Evolutionary conservation across 352 stramenopile genomes (phyloP), one percentile per base, ranked within the genome.

Genomic region (Phytopythium sindhum): DNA sequence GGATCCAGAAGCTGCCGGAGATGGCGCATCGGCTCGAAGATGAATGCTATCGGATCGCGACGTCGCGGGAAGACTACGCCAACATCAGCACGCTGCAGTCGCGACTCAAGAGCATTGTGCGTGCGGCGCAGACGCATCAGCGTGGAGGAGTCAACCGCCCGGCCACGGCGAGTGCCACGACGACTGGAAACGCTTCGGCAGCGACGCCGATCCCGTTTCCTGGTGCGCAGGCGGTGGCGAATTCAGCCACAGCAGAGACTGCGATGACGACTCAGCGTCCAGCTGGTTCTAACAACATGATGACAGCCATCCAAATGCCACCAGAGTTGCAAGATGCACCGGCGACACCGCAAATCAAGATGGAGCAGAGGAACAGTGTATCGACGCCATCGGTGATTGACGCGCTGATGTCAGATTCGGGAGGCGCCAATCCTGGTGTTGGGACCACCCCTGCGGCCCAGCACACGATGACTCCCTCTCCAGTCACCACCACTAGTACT

Each of bases 1-100:
- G 97, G 97, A 74, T 99, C 48, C 91, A 98, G 63, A 98, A 98
- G 67, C 80, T 99, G 23, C 96, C 96, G 0, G 93, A 99, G 68
- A 99, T 99, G 97, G 97, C 97, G 1, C 96, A 98, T 64, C 88
- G 96, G 51, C 78, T 99, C 44, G 97, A 99, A 70, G 96, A 99
- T 61, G 97, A 96, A 63, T 91, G 98, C 54, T 99, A 99, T 65
- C 87, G 86, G 6, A 92, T 92, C 70, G 77, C 97, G 72, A 45
- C 77, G 41, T 77, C 88, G 53, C 62, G 97, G 57, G 93, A 98
- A 55, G 95, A 98, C 52, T 99, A 99, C 65, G 96, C 96, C 51
- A 97, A 99, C 76, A 93, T 85, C 19, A 84, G 72, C 31, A 99
- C 96, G 21, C 69, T 99, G 21, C 98, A 99, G 67, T 87, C 93